A percentile compares a stretch with the other conserved stretches of the same genome.
phyloP scores from a whole-genome alignment of 495 filamentous ascomycete species.

The Penicillium lagena region DNA sequence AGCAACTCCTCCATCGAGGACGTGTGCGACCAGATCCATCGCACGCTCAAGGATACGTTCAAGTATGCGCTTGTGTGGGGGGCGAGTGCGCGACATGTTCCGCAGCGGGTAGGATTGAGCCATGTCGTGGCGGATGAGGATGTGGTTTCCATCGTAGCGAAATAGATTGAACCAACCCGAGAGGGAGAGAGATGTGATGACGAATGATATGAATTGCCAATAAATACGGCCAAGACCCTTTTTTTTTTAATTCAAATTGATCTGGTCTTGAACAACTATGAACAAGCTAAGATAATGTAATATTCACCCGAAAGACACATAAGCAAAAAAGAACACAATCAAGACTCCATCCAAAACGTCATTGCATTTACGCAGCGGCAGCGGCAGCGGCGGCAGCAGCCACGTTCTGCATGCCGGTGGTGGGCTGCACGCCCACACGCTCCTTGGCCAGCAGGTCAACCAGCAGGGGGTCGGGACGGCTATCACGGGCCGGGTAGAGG shows the following conservation, averaged over 20 bases:
- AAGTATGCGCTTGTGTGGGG: slow-evolving; percentile 99
- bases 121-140: slow-evolving; percentile 93
- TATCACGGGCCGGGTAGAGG: slow-evolving; percentile 61
- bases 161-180: slow-evolving; percentile 16
- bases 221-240: background rate
- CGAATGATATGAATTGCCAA: background rate
- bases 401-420: slow-evolving; percentile 47
- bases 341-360: slow-evolving; percentile 8
- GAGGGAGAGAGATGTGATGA: slow-evolving; percentile 4
- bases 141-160: slow-evolving; percentile 84
- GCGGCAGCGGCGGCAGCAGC: slow-evolving; percentile 35
- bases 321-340: slow-evolving; percentile 8
- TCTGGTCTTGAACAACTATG: background rate
- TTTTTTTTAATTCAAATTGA: slow-evolving; percentile 4
- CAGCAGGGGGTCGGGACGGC: slow-evolving; percentile 75
- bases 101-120: slow-evolving; percentile 83
- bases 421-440: slow-evolving; percentile 82
- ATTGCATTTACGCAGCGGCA: slow-evolving; percentile 20
- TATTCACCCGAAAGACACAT: slow-evolving; percentile 2
- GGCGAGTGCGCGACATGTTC: slow-evolving; percentile 87
- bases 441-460: slow-evolving; percentile 90
- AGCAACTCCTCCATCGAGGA: slow-evolving; percentile 86
- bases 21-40: slow-evolving; percentile 93
- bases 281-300: slow-evolving; percentile 7
- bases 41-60: slow-evolving; percentile 94